A percentile compares a stretch with the other conserved stretches of the same genome.
phyloP scores from a whole-genome alignment of 176 grass and related monocot genomes.

The Zea mays region DNA sequence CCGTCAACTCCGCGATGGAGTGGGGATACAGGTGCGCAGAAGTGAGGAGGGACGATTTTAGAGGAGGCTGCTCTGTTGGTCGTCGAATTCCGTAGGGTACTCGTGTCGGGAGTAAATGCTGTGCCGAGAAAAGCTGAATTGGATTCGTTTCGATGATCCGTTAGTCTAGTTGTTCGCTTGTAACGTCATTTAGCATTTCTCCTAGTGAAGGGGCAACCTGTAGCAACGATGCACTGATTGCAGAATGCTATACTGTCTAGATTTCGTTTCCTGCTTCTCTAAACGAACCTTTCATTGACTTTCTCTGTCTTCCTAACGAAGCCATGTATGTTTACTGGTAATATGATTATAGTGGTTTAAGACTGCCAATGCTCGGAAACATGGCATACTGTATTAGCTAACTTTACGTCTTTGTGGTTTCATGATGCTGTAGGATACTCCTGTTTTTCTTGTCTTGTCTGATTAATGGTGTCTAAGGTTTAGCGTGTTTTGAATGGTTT shows the following conservation, averaged over 20 bases:
- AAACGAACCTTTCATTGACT: too few species aligned
- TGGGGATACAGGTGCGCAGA: too few species aligned
- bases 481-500: conserved; percentile 10
- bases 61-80: not conserved
- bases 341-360: too few species aligned
- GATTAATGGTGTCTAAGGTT: not conserved
- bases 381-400: not conserved
- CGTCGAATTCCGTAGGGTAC: not conserved
- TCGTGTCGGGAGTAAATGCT: not conserved
- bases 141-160: not conserved
- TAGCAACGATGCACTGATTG: conserved; percentile 9
- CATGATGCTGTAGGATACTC: not conserved
- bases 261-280: too few species aligned
- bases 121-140: not conserved
- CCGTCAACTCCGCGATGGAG: too few species aligned
- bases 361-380: not conserved
- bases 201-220: not conserved
- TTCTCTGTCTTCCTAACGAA: not conserved
- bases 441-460: not conserved
- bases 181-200: not conserved
- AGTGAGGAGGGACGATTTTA: too few species aligned
- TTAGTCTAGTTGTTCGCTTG: not conserved
- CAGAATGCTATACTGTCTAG: not conserved
- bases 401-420: not conserved
- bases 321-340: not conserved